A percentile compares a stretch with the other conserved stretches of the same genome.
These are phyloP conservation scores for Myxozyma lipomycoides DNA, from an alignment of 805 yeast genomes.

Conservation along the genomic window DNA sequence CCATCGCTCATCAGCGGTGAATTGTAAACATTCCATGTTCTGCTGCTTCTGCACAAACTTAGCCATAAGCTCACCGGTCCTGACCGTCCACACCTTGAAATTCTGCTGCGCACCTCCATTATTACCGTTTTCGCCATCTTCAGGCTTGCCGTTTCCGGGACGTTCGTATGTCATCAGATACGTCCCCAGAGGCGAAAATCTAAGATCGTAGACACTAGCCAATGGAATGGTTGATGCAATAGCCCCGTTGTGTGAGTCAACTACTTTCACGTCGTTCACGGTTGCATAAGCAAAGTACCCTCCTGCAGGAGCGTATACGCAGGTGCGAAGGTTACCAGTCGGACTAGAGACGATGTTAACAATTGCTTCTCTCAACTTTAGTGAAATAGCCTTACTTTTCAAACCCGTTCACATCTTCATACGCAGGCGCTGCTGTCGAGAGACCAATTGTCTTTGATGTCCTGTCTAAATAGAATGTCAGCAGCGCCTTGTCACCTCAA, in stretches of 20 bases:
- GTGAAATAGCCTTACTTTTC: conserved; percentile 30
- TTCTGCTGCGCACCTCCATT: conserved; percentile 61
- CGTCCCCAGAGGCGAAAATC: conserved; percentile 84
- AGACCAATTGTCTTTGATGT: conserved; percentile 55
- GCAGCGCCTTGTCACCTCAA: not conserved
- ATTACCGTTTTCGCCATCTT: conserved; percentile 48
- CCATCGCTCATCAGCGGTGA: conserved; percentile 71
- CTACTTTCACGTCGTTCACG: conserved; percentile 54
- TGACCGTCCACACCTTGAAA: conserved; percentile 68
- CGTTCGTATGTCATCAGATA: conserved; percentile 86
- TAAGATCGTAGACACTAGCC: conserved; percentile 71
- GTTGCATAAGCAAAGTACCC: conserved; percentile 67
- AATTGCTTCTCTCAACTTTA: conserved; percentile 7
- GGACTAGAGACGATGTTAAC: conserved; percentile 11
- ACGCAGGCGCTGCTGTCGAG: conserved; percentile 47
- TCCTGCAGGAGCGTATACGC: conserved; percentile 68
- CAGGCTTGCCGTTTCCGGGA: conserved; percentile 51
- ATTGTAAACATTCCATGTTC: conserved; percentile 63
- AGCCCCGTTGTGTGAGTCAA: conserved; percentile 53
- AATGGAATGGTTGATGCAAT: conserved; percentile 49
- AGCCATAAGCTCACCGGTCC: conserved; percentile 47
- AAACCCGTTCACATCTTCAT: conserved; percentile 35
- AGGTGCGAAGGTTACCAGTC: conserved; percentile 45
- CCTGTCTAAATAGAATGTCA: conserved; percentile 45
- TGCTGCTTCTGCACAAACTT: conserved; percentile 77